Evolutionary conservation across 2,329 filamentous ascomycete species (phyloP).

Genomic region (Ceratocystis smalleyi): DNA sequence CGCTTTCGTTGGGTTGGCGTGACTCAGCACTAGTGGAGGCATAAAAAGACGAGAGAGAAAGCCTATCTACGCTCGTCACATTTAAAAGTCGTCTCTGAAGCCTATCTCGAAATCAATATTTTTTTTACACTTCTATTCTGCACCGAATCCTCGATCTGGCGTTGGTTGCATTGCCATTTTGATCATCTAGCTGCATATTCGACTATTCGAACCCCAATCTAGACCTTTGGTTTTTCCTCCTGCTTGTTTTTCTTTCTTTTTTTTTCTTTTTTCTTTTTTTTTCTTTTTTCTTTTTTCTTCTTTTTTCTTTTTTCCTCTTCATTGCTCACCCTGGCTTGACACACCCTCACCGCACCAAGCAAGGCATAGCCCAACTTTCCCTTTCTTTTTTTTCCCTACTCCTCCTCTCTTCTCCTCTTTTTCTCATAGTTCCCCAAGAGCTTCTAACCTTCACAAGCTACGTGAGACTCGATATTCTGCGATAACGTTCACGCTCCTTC

Average conservation of each 20-base stretch:
- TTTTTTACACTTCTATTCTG: neutral
- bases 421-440: neutral
- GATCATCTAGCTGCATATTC: neutral
- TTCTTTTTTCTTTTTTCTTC: neutral
- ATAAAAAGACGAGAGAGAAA: neutral
- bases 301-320: neutral
- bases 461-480: neutral
- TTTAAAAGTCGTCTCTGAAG: neutral
- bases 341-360: neutral
- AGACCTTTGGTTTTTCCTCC: neutral
- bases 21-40: neutral
- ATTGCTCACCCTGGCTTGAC: neutral
- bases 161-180: neutral
- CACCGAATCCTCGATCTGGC: neutral
- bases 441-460: neutral
- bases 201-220: conserved; percentile 1
- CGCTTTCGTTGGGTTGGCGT: neutral
- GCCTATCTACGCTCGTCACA: neutral
- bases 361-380: neutral
- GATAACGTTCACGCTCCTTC: neutral
- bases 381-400: conserved; percentile 3
- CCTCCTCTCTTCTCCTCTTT: conserved; percentile 5
- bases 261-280: neutral
- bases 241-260: neutral
- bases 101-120: neutral